Conservation (phyloP, 2,329 filamentous ascomycete genomes). For the Sordariomycetes sp. region DNA sequence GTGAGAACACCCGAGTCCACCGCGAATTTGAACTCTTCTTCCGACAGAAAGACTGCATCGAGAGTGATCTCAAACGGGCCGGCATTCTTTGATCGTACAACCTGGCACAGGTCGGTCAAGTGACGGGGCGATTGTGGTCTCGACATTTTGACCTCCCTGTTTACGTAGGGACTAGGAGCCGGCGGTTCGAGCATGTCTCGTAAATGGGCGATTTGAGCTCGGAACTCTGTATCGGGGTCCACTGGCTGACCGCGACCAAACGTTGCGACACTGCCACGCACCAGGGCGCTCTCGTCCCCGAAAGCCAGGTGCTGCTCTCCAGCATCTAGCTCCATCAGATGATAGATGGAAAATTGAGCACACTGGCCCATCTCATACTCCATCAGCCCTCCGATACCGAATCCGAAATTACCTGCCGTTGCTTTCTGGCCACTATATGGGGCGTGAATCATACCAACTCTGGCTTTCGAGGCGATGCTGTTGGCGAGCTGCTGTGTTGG, state of each 20-base stretch:
- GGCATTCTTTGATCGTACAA: slow-evolving; percentile 37
- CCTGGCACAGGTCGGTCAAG: slow-evolving; percentile 22
- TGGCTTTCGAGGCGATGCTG: slow-evolving; percentile 17
- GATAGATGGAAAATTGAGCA: slow-evolving; percentile 36
- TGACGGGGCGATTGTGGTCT: slow-evolving; percentile 4
- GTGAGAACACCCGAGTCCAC: slow-evolving; percentile 24
- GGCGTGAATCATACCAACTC: slow-evolving; percentile 27
- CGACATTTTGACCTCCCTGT: background rate
- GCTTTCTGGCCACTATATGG: slow-evolving; percentile 41
- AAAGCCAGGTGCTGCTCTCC: slow-evolving; percentile 12
- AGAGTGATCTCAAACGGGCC: slow-evolving; percentile 40
- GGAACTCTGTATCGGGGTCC: background rate
- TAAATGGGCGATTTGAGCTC: background rate
- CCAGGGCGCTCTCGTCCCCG: background rate
- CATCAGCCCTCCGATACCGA: slow-evolving; percentile 17
- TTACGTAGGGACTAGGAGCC: background rate
- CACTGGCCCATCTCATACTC: slow-evolving; percentile 22
- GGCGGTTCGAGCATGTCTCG: background rate
- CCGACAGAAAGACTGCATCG: slow-evolving; percentile 34
- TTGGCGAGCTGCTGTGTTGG: slow-evolving; percentile 33
- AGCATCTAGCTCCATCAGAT: slow-evolving; percentile 31
- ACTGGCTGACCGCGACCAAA: background rate
- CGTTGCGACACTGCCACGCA: slow-evolving; percentile 1
- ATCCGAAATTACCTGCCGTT: slow-evolving; percentile 40
- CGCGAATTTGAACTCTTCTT: slow-evolving; percentile 20